Evolutionary conservation across 495 filamentous ascomycete species (phyloP).

Genomic region (Diplogelasinospora grovesii): DNA sequence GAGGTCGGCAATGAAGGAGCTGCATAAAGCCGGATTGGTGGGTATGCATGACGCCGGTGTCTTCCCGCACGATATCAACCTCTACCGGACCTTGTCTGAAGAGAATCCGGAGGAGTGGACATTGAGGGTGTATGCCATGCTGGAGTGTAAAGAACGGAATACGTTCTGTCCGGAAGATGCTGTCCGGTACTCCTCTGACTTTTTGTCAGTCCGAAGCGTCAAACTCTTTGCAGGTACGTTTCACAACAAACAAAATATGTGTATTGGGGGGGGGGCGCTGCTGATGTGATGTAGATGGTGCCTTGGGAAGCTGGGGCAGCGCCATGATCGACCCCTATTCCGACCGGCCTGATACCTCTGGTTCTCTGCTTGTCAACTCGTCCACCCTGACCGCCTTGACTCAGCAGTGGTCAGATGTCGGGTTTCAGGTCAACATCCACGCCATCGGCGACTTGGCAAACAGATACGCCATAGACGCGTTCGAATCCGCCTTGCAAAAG

Average conservation of each 20-base stretch:
- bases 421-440: constrained; percentile 56
- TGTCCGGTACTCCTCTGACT: constrained; percentile 26
- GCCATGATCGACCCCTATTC: constrained; percentile 57
- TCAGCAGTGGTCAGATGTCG: constrained; percentile 40
- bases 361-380: constrained; percentile 55
- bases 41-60: constrained; percentile 59
- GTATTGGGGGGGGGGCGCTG: not conserved
- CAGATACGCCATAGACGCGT: constrained; percentile 49
- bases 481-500: constrained; percentile 37
- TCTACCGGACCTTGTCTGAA: constrained; percentile 42
- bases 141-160: constrained; percentile 54
- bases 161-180: constrained; percentile 49
- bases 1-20: constrained; percentile 46
- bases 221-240: constrained; percentile 52
- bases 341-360: constrained; percentile 47
- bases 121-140: constrained; percentile 56
- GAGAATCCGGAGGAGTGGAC: constrained; percentile 49
- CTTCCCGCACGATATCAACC: constrained; percentile 38
- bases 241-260: no score
- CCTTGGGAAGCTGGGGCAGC: constrained; percentile 57
- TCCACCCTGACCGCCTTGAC: constrained; percentile 42
- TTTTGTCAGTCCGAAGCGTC: constrained; percentile 46
- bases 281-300: constrained; percentile 42
- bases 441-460: constrained; percentile 61
- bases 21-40: constrained; percentile 55